Evolutionary conservation across 2,329 filamentous ascomycete species (phyloP).

Genomic region (Paecilomyces niveus): DNA sequence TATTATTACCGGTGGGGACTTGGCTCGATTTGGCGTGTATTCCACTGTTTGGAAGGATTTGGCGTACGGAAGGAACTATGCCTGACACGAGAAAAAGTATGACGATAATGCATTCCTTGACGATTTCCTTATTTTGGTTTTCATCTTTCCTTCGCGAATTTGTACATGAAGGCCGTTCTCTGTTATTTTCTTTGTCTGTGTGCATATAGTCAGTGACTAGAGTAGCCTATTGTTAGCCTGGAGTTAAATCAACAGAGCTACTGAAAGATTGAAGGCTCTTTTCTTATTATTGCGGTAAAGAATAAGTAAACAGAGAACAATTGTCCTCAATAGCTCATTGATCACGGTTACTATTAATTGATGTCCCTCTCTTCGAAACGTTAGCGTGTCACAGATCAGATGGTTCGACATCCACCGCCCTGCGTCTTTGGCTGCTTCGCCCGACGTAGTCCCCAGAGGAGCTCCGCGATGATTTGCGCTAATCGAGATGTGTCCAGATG

Average conservation of each 20-base stretch:
- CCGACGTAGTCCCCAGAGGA: constrained; percentile 14
- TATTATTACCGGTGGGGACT: neutral
- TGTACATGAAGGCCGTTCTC: neutral
- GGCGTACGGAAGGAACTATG: neutral
- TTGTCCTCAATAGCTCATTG: no score
- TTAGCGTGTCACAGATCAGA: neutral
- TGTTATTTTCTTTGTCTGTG: neutral
- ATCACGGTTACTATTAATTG: no score
- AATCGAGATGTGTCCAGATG: constrained; percentile 26
- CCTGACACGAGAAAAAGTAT: neutral
- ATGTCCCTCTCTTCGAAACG: no score
- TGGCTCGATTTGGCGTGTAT: neutral
- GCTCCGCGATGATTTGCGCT: constrained; percentile 9
- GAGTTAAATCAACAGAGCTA: neutral
- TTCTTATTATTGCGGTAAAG: neutral
- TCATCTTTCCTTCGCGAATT: neutral
- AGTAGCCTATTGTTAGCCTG: neutral
- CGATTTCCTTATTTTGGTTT: neutral
- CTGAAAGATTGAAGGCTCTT: neutral
- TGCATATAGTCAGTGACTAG: neutral
- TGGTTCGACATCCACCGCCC: constrained; percentile 10
- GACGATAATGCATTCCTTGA: neutral
- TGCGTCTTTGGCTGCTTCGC: constrained; percentile 25
- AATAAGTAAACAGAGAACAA: neutral
- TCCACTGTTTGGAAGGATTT: neutral